Base-by-base conservation (phyloP, 768 basidiomycete genomes). In the Crucibulum laeve region DNA sequence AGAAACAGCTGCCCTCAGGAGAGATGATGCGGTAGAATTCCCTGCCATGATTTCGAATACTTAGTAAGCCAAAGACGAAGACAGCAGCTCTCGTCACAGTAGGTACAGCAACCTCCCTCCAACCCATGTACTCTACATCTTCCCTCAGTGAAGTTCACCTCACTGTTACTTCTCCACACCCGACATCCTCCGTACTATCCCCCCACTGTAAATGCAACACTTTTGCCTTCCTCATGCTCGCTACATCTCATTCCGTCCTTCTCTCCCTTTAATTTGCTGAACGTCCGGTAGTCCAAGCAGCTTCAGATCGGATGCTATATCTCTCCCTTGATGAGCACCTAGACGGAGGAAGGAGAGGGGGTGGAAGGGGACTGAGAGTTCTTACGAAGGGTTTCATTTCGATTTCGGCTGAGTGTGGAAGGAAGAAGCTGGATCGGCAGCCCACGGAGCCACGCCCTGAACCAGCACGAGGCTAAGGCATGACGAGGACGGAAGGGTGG, bases 91-190 rank as follows among this genome's bases (percentile, higher is more conserved):
- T n/a, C n/a, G n/a, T n/a, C n/a, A n/a, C n/a, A n/a, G n/a, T n/a
- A n/a, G n/a, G n/a, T n/a, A n/a, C n/a, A n/a, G n/a, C n/a, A n/a
- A n/a, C n/a, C n/a, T n/a, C n/a, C n/a, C n/a, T n/a, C n/a, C n/a
- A n/a, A n/a, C n/a, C n/a, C n/a, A n/a, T n/a, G n/a, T n/a, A 8
- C 26, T 25, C 60, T 61, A 86, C 74, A 77, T 74, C 61, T 91
- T 88, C 5, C 79, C 92, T 70, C 90, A 92, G 91, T 58, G 95
- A 61, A 65, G 94, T 95, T 57, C 91, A 73, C 59, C 93, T 74
- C 35, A 90, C 33, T 82, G 69, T 59, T 83, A 73, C 53, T 73
- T 78, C 49, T 86, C 88, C 7, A 73, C 80, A 2, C 91, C 93
- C 7, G 84, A 44, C 10, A 48, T 56, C 61, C 1, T 84, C 88